Conservation (phyloP, 305 asterid genomes). For the Solanum hybrid region DNA sequence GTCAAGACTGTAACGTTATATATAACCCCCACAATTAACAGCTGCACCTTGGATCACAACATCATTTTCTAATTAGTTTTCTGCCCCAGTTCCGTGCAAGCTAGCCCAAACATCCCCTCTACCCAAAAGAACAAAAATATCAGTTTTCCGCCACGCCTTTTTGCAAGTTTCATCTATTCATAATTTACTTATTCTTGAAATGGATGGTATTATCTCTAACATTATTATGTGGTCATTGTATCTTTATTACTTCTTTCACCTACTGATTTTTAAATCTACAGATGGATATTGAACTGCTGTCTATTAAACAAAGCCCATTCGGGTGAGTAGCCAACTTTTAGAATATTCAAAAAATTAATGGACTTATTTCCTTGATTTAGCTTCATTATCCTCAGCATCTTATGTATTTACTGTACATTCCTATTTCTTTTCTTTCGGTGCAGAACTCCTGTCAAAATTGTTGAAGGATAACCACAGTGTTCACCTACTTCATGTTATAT, state of each 20-base stretch:
- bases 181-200: not conserved
- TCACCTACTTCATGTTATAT: conserved; percentile 1
- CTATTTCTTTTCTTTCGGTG: conserved; percentile 8
- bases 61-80: not conserved
- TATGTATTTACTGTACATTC: not conserved
- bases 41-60: not conserved
- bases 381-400: not conserved
- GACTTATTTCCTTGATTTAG: not conserved
- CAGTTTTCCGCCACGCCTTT: not conserved
- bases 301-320: conserved; percentile 84
- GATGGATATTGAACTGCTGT: conserved; percentile 75
- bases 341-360: not conserved
- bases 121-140: not conserved
- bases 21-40: not conserved
- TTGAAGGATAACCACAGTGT: conserved; percentile 53
- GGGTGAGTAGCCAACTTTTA: conserved; percentile 44
- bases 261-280: conserved; percentile 19
- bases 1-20: not conserved
- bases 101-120: not conserved
- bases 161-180: not conserved
- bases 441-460: conserved; percentile 82
- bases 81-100: not conserved
- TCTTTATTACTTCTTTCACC: not conserved
- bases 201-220: not conserved
- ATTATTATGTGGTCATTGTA: not conserved